These are phyloP conservation scores for Aspergillus bombycis DNA, from an alignment of 2,329 filamentous ascomycete species.

Conservation along the genomic window DNA sequence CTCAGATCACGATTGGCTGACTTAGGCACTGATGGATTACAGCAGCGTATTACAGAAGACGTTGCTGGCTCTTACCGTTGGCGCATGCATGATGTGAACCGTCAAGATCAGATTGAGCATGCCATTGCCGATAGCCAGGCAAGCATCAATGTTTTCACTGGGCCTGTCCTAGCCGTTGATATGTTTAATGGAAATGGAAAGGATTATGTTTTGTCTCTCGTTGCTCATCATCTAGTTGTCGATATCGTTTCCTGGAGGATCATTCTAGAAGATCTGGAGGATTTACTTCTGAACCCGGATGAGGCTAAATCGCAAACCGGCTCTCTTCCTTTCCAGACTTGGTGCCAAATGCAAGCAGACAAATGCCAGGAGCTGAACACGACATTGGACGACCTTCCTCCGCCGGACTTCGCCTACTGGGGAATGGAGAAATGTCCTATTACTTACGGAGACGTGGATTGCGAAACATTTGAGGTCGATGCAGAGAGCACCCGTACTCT, in stretches of 20 bases:
- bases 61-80: conserved; percentile 34
- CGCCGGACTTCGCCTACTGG: conserved; percentile 40
- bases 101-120: conserved; percentile 26
- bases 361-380: conserved; percentile 21
- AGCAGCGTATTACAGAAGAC: conserved; percentile 35
- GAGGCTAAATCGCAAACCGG: conserved; percentile 22
- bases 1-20: conserved; percentile 37
- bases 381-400: conserved; percentile 28
- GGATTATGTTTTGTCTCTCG: conserved; percentile 36
- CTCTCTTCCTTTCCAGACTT: conserved; percentile 42
- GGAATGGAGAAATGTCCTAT: conserved; percentile 33
- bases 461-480: conserved; percentile 39
- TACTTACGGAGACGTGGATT: conserved; percentile 41
- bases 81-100: conserved; percentile 22
- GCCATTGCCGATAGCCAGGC: conserved; percentile 35
- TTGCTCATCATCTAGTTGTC: conserved; percentile 43
- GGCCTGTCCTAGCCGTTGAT: conserved; percentile 47
- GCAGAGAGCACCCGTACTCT: conserved; percentile 29
- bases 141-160: conserved; percentile 39
- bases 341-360: conserved; percentile 38
- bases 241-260: conserved; percentile 47
- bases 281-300: conserved; percentile 35
- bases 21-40: conserved; percentile 20
- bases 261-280: conserved; percentile 43
- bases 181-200: conserved; percentile 41